phyloP scores from a whole-genome alignment of 2,329 filamentous ascomycete species.

The Colletotrichum cereale region DNA sequence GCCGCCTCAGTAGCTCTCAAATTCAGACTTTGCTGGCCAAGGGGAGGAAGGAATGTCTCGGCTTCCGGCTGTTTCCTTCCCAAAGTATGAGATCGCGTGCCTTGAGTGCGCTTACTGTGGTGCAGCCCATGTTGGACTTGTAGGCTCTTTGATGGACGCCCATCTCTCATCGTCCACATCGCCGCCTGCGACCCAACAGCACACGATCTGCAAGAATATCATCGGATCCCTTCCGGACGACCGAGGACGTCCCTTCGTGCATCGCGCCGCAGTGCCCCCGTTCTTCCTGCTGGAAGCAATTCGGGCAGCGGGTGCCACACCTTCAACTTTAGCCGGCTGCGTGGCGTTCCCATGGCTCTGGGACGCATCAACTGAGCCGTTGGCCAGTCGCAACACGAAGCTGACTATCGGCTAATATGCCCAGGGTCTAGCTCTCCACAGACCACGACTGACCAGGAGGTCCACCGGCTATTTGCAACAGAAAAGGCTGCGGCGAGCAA shows the following conservation, averaged over 20 bases:
- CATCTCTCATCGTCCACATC: background rate
- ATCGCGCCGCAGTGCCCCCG: slow-evolving; percentile 16
- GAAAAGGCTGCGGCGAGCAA: background rate
- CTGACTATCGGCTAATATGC: slow-evolving; percentile 20
- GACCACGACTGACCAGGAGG: no score
- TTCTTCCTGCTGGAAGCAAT: background rate
- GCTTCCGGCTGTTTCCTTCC: background rate
- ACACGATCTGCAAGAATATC: background rate
- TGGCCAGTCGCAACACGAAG: background rate
- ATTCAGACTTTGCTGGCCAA: background rate
- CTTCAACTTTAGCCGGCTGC: slow-evolving; percentile 31
- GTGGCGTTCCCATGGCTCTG: slow-evolving; percentile 19
- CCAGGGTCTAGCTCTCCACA: background rate
- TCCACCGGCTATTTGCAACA: slow-evolving; percentile 2
- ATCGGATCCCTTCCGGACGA: slow-evolving; percentile 4
- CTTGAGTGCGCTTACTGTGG: background rate
- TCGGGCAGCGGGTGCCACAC: background rate
- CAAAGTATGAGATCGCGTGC: background rate
- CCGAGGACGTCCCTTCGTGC: background rate
- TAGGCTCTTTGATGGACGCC: background rate
- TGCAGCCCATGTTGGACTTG: background rate
- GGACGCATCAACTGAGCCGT: background rate
- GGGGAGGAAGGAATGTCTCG: background rate
- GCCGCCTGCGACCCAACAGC: background rate
- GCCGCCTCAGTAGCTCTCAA: background rate